Conservation (phyloP, 2,329 filamentous ascomycete genomes). For the Aspergillus glaucus region DNA sequence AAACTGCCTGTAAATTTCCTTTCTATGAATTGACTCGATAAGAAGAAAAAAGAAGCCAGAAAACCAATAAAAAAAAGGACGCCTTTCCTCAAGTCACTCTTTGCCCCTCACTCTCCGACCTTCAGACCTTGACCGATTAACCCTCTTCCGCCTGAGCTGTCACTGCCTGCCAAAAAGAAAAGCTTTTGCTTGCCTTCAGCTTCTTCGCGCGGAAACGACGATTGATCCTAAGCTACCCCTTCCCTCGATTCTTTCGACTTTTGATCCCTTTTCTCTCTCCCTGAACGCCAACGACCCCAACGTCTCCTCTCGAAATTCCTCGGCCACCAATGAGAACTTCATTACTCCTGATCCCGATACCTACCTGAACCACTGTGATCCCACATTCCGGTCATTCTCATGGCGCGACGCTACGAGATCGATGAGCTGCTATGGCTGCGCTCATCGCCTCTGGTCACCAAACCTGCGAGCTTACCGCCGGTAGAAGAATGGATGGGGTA, state of each 20-base stretch:
- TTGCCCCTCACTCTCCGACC: constrained; percentile 13
- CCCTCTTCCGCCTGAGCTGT: constrained; percentile 4
- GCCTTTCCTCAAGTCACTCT: not conserved
- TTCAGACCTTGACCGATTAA: constrained; percentile 13
- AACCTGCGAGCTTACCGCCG: constrained; percentile 71
- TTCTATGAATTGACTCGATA: not conserved
- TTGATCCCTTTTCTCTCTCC: constrained; percentile 1
- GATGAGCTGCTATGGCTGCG: constrained; percentile 70
- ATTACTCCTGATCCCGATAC: constrained; percentile 11
- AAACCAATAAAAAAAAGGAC: not conserved
- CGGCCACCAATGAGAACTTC: constrained; percentile 13
- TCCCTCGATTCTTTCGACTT: constrained; percentile 1
- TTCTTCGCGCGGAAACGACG: not conserved
- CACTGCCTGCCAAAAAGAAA: not conserved
- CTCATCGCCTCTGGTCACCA: constrained; percentile 75
- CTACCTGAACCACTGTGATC: not conserved
- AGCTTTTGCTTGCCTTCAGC: constrained; percentile 1
- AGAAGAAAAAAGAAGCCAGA: not conserved
- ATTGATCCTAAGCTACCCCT: not conserved
- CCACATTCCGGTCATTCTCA: constrained; percentile 19
- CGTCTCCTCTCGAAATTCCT: not conserved
- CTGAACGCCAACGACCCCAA: not conserved
- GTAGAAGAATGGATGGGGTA: constrained; percentile 97
- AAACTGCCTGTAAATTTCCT: no score
- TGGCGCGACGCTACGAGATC: constrained; percentile 61